phyloP scores from a whole-genome alignment of 352 stramenopile species.

The Phytophthora ramorum region DNA sequence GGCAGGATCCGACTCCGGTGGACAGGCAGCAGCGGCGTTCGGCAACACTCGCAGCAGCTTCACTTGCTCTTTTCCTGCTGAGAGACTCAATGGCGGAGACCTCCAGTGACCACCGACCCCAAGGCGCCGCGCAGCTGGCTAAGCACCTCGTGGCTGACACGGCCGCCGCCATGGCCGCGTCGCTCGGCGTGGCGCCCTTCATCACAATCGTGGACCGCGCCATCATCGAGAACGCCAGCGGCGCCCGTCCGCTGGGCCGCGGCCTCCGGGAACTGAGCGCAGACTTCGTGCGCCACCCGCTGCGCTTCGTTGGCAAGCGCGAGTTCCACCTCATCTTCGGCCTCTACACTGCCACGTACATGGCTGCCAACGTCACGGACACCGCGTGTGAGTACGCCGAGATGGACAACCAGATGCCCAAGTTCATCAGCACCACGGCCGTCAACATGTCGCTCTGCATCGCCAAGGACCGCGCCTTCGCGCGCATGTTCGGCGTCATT shows the following conservation, averaged over 20 bases:
- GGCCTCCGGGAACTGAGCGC: constrained; percentile 70
- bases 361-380: constrained; percentile 86
- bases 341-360: constrained; percentile 92
- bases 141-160: constrained; percentile 70
- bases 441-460: constrained; percentile 94
- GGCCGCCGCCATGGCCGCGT: constrained; percentile 65
- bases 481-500: constrained; percentile 91
- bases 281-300: constrained; percentile 68
- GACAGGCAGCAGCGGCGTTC: constrained; percentile 13
- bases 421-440: constrained; percentile 88
- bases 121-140: constrained; percentile 36
- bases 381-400: constrained; percentile 84
- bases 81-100: constrained; percentile 33
- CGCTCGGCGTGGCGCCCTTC: constrained; percentile 83
- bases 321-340: constrained; percentile 92
- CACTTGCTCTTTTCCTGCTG: constrained; percentile 33
- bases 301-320: constrained; percentile 85
- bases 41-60: not conserved
- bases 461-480: constrained; percentile 92
- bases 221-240: constrained; percentile 91
- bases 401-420: constrained; percentile 83
- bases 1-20: constrained; percentile 2
- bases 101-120: constrained; percentile 15
- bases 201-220: constrained; percentile 91
- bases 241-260: constrained; percentile 63